Percentiles rank a stretch among this genome's conserved stretches.
Conservation (phyloP, 352 stramenopile species). For the Globisporangium lucens region DNA sequence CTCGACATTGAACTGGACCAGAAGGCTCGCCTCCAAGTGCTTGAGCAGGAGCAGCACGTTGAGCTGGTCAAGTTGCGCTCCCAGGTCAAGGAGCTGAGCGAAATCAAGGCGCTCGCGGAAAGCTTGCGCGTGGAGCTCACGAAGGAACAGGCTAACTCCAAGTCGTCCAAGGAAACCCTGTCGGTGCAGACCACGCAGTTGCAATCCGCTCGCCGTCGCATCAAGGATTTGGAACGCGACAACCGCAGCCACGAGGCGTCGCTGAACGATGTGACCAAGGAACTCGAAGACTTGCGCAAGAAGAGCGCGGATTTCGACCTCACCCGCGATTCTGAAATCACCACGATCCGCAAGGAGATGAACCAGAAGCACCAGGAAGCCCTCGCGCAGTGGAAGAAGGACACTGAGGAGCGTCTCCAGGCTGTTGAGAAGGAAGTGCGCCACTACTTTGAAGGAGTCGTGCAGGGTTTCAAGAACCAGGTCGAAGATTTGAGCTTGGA, state of each 20-base stretch:
- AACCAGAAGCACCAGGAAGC: slow-evolving; percentile 70
- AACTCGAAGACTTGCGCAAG: slow-evolving; percentile 70
- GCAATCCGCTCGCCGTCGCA: slow-evolving; percentile 49
- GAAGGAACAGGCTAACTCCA: slow-evolving; percentile 55
- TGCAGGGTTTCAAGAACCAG: slow-evolving; percentile 52
- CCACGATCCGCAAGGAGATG: slow-evolving; percentile 75
- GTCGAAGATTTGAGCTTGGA: slow-evolving; percentile 58
- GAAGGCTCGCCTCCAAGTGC: slow-evolving; percentile 63
- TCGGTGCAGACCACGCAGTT: slow-evolving; percentile 69
- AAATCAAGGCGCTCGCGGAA: slow-evolving; percentile 56
- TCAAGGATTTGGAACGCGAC: slow-evolving; percentile 77
- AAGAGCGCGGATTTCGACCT: slow-evolving; percentile 73
- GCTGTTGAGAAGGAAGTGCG: slow-evolving; percentile 74
- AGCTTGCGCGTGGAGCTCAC: slow-evolving; percentile 46
- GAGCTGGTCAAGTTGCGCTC: slow-evolving; percentile 72
- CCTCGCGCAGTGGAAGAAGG: slow-evolving; percentile 74
- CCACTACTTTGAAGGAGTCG: slow-evolving; percentile 62
- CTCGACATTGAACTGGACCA: slow-evolving; percentile 74
- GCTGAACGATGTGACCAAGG: slow-evolving; percentile 56
- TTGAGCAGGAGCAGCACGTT: slow-evolving; percentile 78
- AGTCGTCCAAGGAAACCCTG: slow-evolving; percentile 76
- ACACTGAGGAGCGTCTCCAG: slow-evolving; percentile 67
- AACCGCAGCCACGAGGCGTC: slow-evolving; percentile 40
- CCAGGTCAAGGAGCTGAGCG: slow-evolving; percentile 65
- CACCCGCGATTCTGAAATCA: slow-evolving; percentile 64